Conservation (phyloP, 2,329 filamentous ascomycete species). For the Nectriaceae sp. region DNA sequence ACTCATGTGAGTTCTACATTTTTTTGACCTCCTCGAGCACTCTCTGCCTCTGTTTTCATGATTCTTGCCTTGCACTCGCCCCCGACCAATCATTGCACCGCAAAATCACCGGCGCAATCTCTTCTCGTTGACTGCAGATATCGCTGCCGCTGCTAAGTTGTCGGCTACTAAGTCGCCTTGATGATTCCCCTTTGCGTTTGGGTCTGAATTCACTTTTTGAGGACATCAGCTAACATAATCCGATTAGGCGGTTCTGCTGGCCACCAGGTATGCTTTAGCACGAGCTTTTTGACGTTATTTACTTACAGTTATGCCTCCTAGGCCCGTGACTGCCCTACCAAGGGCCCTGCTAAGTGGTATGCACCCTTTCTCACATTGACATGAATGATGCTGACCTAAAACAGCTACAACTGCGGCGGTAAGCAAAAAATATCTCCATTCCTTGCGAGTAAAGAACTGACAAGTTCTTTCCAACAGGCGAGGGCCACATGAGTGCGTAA, state of each 20-base stretch:
- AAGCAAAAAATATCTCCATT: constrained; percentile 35
- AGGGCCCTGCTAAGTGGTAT: constrained; percentile 80
- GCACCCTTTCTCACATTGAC: constrained; percentile 29
- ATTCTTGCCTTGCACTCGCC: no score
- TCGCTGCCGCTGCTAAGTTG: no score
- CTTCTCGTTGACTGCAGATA: no score
- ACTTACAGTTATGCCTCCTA: constrained; percentile 36
- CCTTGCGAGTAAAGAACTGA: constrained; percentile 21
- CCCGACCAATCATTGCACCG: neutral
- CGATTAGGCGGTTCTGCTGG: constrained; percentile 68
- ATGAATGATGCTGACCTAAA: constrained; percentile 19
- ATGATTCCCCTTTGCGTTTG: no score
- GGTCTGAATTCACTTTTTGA: no score
- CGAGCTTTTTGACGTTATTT: constrained; percentile 14
- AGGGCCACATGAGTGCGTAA: constrained; percentile 77
- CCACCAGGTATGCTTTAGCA: constrained; percentile 65
- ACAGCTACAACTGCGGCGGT: constrained; percentile 81
- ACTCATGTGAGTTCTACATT: constrained; percentile 47
- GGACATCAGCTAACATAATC: constrained; percentile 28
- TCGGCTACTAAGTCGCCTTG: no score
- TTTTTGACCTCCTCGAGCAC: neutral
- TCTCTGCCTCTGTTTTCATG: neutral
- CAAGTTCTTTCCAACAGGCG: constrained; percentile 38
- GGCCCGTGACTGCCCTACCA: constrained; percentile 86
- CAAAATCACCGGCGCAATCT: no score